Percentiles rank a stretch among this genome's conserved stretches.
phyloP scores from a whole-genome alignment of 139 green algal genomes.

The Chlamydomonas eustigma region DNA sequence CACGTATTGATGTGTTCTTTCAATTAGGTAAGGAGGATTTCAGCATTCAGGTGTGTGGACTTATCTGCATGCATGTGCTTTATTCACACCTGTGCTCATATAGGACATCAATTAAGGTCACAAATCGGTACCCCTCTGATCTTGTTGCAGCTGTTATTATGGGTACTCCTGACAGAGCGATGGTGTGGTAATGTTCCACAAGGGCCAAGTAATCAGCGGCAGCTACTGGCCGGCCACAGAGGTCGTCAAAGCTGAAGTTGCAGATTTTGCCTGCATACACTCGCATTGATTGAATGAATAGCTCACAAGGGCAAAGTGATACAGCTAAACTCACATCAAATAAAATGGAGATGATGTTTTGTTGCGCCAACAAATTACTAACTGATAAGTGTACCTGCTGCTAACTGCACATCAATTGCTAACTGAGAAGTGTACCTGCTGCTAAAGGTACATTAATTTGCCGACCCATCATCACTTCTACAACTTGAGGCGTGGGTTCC shows the following conservation, averaged over 20 bases:
- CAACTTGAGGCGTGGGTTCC: constrained; percentile 2
- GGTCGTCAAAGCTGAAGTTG: constrained; percentile 76
- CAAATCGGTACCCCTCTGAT: constrained; percentile 79
- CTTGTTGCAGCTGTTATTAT: constrained; percentile 62
- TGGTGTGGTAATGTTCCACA: constrained; percentile 62
- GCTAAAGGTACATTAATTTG: constrained; percentile 58
- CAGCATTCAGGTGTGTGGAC: no score
- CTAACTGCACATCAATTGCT: no score
- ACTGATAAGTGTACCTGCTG: no score
- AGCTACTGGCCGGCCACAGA: constrained; percentile 75
- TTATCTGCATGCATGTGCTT: no score
- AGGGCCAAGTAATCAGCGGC: constrained; percentile 89
- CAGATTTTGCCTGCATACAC: constrained; percentile 51
- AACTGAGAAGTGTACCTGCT: no score
- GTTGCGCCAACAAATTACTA: no score
- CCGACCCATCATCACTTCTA: constrained; percentile 81
- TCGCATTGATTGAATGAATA: no score
- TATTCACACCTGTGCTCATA: constrained; percentile 81
- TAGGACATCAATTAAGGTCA: constrained; percentile 90
- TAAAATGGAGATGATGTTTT: no score
- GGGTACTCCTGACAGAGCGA: constrained; percentile 76
- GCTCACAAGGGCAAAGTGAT: no score
- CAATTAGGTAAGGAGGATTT: no score
- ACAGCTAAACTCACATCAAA: no score
- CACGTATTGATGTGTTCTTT: no score